These are phyloP conservation scores for Chaetomiaceae sp. DNA, from an alignment of 2,329 filamentous ascomycete genomes.

Conservation along the genomic window DNA sequence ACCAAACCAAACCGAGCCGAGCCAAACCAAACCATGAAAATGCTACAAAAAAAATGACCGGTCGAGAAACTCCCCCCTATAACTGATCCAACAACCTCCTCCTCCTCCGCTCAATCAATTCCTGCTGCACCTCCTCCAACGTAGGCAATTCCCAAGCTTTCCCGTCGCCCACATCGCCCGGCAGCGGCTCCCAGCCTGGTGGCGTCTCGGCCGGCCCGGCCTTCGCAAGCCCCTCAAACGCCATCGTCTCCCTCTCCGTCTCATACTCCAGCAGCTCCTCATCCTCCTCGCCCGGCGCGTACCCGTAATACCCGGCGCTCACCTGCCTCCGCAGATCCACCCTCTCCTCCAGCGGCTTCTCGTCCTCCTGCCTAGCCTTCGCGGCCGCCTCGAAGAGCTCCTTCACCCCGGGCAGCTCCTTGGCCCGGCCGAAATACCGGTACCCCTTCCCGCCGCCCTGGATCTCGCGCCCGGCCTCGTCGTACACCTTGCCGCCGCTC, in stretches of 20 bases:
- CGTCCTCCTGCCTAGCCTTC: slow-evolving; percentile 50
- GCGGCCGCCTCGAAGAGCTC: slow-evolving; percentile 89
- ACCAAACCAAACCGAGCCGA: too few species aligned
- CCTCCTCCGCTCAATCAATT: slow-evolving; percentile 81
- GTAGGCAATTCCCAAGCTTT: slow-evolving; percentile 78
- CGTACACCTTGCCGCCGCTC: slow-evolving; percentile 63
- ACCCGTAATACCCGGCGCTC: slow-evolving; percentile 94
- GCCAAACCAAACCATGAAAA: slow-evolving; percentile 20
- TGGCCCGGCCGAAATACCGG: slow-evolving; percentile 86
- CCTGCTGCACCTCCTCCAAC: slow-evolving; percentile 87
- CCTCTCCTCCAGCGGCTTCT: slow-evolving; percentile 62
- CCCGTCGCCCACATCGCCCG: slow-evolving; percentile 82
- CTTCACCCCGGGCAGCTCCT: slow-evolving; percentile 89
- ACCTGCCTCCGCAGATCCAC: slow-evolving; percentile 71
- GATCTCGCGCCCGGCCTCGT: slow-evolving; percentile 69
- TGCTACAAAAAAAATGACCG: slow-evolving; percentile 16
- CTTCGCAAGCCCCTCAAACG: slow-evolving; percentile 62
- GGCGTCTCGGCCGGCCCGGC: slow-evolving; percentile 45
- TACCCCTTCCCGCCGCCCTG: slow-evolving; percentile 81
- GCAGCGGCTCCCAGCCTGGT: slow-evolving; percentile 76
- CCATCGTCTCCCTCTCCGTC: slow-evolving; percentile 75
- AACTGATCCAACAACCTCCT: slow-evolving; percentile 81
- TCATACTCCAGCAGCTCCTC: slow-evolving; percentile 77
- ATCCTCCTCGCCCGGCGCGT: slow-evolving; percentile 88
- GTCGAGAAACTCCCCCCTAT: slow-evolving; percentile 23